phyloP scores from a whole-genome alignment of 495 filamentous ascomycete species.

The Hyaloscypha variabilis region DNA sequence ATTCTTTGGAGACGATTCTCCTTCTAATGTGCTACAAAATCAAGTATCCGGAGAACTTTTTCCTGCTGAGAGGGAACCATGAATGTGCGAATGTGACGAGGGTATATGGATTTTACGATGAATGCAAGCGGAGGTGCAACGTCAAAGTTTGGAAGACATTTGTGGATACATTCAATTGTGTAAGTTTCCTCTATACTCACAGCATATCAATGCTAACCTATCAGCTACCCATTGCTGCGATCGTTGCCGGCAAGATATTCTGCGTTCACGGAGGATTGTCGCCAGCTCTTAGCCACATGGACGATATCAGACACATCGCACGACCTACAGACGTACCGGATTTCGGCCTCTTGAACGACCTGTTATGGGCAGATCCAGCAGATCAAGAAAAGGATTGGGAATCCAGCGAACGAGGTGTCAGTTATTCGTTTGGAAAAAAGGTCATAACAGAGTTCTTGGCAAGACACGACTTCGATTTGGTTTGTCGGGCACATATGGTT shows the following conservation, averaged over 20 bases:
- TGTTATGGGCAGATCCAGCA: slow-evolving; percentile 97
- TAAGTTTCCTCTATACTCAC: slow-evolving; percentile 16
- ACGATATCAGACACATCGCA: slow-evolving; percentile 95
- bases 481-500: slow-evolving; percentile 98
- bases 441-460: slow-evolving; percentile 97
- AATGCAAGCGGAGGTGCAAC: slow-evolving; percentile 96
- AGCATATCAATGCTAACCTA: background rate
- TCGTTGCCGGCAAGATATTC: slow-evolving; percentile 98
- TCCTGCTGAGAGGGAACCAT: slow-evolving; percentile 94
- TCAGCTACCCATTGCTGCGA: slow-evolving; percentile 85
- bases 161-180: slow-evolving; percentile 93
- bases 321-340: slow-evolving; percentile 97
- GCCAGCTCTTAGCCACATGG: slow-evolving; percentile 92
- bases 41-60: slow-evolving; percentile 99
- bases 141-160: slow-evolving; percentile 99
- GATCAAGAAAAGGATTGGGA: slow-evolving; percentile 99
- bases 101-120: slow-evolving; percentile 99
- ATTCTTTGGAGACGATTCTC: slow-evolving; percentile 95
- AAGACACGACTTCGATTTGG: slow-evolving; percentile 94
- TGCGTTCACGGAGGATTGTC: slow-evolving; percentile 97
- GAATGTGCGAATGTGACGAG: slow-evolving; percentile 98
- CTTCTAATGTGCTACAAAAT: slow-evolving; percentile 97
- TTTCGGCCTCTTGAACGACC: slow-evolving; percentile 93
- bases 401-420: slow-evolving; percentile 94
- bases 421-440: slow-evolving; percentile 98